A percentile compares a stretch with the other conserved stretches of the same genome.
phyloP scores from a whole-genome alignment of 2,329 filamentous ascomycete genomes.

The Botrytis pseudocinerea region DNA sequence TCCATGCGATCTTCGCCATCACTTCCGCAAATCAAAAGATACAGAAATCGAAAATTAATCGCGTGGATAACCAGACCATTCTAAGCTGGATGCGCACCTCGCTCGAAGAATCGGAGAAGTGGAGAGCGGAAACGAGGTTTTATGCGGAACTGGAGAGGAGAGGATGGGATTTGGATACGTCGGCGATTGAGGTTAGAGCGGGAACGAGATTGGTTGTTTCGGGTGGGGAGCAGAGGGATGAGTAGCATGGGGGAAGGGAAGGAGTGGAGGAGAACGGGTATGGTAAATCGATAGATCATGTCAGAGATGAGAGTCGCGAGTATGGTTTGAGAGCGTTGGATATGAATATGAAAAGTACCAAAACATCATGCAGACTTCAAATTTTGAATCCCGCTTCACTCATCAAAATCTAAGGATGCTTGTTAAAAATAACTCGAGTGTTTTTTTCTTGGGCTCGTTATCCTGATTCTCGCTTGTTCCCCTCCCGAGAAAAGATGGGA shows the following conservation, averaged over 20 bases:
- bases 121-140: neutral
- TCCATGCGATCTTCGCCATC: slow-evolving; percentile 48
- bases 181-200: slow-evolving; percentile 65
- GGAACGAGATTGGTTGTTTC: slow-evolving; percentile 45
- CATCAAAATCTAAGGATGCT: no score
- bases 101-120: neutral
- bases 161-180: slow-evolving; percentile 67
- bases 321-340: no score
- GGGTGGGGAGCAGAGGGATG: neutral
- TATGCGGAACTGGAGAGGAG: slow-evolving; percentile 44
- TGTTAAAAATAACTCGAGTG: no score
- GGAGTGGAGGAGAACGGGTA: neutral
- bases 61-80: fast-evolving
- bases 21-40: neutral
- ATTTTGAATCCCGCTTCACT: neutral
- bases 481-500: no score
- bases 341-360: no score
- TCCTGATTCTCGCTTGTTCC: no score
- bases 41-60: fast-evolving
- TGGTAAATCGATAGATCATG: no score
- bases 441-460: no score
- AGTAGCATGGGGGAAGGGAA: neutral
- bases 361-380: neutral
- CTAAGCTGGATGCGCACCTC: neutral
- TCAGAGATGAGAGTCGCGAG: no score